A percentile compares a stretch with the other conserved stretches of the same genome.
These are phyloP conservation scores for Cinnamomum chago DNA, from an alignment of 164 flowering plant species.

Conservation along the genomic window DNA sequence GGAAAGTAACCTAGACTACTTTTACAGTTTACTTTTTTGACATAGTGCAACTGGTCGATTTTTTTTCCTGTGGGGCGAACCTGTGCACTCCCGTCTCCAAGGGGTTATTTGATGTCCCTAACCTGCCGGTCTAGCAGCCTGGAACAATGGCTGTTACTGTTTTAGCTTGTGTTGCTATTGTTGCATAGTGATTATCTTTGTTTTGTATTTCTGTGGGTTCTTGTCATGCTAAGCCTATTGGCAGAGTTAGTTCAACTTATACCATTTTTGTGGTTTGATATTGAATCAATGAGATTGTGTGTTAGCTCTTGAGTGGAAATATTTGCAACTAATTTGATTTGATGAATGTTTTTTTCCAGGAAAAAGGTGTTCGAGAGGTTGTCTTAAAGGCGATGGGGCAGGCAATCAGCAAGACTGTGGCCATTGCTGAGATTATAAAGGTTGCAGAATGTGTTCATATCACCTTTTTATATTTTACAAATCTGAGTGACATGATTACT, in stretches of 20 bases:
- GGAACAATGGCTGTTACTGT: no score
- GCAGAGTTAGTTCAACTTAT: not conserved
- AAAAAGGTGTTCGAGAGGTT: slow-evolving; percentile 55
- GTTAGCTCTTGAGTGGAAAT: not conserved
- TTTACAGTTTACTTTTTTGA: no score
- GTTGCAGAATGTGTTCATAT: slow-evolving; percentile 22
- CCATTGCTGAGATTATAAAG: slow-evolving; percentile 79
- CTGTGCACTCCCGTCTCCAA: no score
- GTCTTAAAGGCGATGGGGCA: slow-evolving; percentile 93
- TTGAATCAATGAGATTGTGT: not conserved
- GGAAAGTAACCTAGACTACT: no score
- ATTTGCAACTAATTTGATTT: not conserved
- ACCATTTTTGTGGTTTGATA: not conserved
- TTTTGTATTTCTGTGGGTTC: not conserved
- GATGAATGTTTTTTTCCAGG: slow-evolving; percentile 37
- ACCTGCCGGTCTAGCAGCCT: no score
- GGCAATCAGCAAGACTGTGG: slow-evolving; percentile 88
- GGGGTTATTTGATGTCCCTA: no score
- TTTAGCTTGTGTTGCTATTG: no score
- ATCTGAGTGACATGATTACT: not conserved
- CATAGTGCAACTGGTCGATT: not conserved
- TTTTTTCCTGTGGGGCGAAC: not conserved
- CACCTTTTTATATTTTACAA: not conserved
- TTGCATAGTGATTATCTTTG: no score
- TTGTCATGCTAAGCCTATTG: not conserved